Percentiles rank a stretch among this genome's conserved stretches.
phyloP scores from a whole-genome alignment of 768 basidiomycete species.

The Agaricus blazei region DNA sequence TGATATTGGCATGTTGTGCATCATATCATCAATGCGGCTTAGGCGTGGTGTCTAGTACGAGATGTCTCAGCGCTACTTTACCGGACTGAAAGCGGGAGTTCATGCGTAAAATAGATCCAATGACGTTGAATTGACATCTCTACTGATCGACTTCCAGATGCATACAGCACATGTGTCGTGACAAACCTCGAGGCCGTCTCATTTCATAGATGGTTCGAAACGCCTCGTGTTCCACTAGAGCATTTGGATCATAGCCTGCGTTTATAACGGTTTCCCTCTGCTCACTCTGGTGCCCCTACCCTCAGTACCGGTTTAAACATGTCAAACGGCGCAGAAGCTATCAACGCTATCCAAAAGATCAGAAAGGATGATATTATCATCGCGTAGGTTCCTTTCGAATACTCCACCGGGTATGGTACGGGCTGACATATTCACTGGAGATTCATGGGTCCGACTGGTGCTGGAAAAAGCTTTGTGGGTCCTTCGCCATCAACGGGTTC shows the following conservation, averaged over 20 bases:
- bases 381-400: constrained; percentile 13
- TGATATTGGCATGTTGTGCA: no score
- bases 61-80: neutral
- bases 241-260: neutral
- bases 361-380: constrained; percentile 19
- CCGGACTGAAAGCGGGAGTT: neutral
- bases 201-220: neutral
- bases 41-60: neutral
- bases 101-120: no score
- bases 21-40: no score
- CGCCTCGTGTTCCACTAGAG: neutral
- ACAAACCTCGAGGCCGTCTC: neutral
- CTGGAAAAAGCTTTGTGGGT: constrained; percentile 20
- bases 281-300: neutral
- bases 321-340: neutral
- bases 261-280: neutral
- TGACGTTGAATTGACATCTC: neutral
- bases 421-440: constrained; percentile 7
- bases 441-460: constrained; percentile 21
- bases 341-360: constrained; percentile 4
- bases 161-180: neutral
- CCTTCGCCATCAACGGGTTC: neutral
- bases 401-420: neutral
- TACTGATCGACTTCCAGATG: neutral
- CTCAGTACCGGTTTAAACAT: neutral